Conservation (phyloP, 257 asterid species). For the Oldenlandia corymbosa region DNA sequence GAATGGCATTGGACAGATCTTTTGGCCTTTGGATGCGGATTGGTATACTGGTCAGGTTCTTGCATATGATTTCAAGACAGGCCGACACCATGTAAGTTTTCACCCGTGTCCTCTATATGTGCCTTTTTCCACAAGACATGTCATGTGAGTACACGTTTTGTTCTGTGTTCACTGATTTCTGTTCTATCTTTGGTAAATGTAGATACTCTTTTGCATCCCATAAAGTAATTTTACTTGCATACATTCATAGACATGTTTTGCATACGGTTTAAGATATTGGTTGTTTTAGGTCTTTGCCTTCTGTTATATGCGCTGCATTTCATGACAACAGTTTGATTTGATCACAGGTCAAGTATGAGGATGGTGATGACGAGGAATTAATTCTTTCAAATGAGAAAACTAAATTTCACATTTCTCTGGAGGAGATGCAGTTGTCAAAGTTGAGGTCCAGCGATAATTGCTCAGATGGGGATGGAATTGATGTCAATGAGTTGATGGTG, state of each 20-base stretch:
- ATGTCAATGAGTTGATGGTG: slow-evolving; percentile 77
- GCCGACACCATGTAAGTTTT: slow-evolving; percentile 67
- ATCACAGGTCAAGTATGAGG: slow-evolving; percentile 80
- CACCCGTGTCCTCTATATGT: slow-evolving; percentile 9
- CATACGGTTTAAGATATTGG: not conserved
- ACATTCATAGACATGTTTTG: not conserved
- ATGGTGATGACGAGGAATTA: slow-evolving; percentile 75
- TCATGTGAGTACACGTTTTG: not conserved
- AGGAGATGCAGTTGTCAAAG: slow-evolving; percentile 57
- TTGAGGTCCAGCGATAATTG: slow-evolving; percentile 47
- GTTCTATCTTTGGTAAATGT: not conserved
- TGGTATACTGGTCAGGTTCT: slow-evolving; percentile 68
- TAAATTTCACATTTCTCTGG: slow-evolving; percentile 58
- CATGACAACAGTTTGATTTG: slow-evolving; percentile 15
- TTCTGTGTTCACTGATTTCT: not conserved
- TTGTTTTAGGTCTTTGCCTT: not conserved
- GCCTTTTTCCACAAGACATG: not conserved
- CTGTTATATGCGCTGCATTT: not conserved
- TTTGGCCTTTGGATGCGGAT: slow-evolving; percentile 93
- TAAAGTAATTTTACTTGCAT: too few relatives aligned
- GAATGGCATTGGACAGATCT: slow-evolving; percentile 46
- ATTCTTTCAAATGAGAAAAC: slow-evolving; percentile 59
- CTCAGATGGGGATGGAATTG: slow-evolving; percentile 59
- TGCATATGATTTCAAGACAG: slow-evolving; percentile 51
- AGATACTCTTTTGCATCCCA: not conserved